Evolutionary conservation across 176 grass and related monocot species (phyloP).

Genomic region (Elaeis guineensis): DNA sequence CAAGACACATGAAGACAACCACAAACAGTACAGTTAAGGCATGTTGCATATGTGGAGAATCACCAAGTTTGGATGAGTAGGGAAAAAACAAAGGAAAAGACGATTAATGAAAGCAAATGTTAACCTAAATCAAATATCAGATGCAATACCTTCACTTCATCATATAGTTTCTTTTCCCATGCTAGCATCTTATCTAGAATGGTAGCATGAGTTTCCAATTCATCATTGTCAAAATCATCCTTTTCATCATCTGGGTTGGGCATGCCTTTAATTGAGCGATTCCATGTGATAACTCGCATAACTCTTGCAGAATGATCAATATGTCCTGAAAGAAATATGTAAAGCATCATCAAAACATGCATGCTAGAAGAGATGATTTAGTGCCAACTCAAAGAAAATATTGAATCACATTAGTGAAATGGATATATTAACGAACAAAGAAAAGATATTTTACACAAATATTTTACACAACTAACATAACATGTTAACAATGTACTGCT

Average conservation of each 20-base stretch:
- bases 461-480: too few relatives aligned
- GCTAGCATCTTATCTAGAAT: constrained; percentile 94
- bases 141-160: constrained; percentile 78
- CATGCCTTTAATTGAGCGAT: constrained; percentile 81
- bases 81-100: constrained; percentile 5
- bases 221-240: constrained; percentile 53
- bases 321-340: constrained; percentile 47
- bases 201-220: constrained; percentile 71
- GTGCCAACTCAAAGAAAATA: too few relatives aligned
- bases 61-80: background rate
- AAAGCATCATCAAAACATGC: background rate
- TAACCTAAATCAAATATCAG: constrained; percentile 14
- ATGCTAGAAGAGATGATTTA: too few relatives aligned
- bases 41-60: too few relatives aligned
- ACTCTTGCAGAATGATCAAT: constrained; percentile 87
- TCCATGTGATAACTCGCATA: constrained; percentile 98
- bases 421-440: too few relatives aligned
- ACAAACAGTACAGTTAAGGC: too few relatives aligned
- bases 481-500: too few relatives aligned
- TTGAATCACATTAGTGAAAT: too few relatives aligned
- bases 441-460: too few relatives aligned
- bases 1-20: too few relatives aligned
- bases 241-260: constrained; percentile 42
- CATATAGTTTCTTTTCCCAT: constrained; percentile 94
- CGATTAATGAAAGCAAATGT: background rate